These are phyloP conservation scores for Nigrograna mackinnonii DNA, from an alignment of 2,329 filamentous ascomycete species.

Conservation along the genomic window DNA sequence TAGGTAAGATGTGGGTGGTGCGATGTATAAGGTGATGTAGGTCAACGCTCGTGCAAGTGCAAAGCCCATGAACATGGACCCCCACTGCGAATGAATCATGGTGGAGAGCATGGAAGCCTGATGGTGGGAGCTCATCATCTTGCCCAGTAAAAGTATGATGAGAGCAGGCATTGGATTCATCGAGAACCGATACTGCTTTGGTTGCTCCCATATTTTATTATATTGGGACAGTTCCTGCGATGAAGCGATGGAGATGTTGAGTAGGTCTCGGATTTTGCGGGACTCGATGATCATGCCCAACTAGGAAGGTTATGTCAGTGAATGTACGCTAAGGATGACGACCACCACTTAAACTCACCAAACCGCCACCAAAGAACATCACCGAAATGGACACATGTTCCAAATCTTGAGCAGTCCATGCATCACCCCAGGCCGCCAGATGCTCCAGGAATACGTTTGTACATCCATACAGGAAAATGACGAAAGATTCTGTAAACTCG, in stretches of 20 bases:
- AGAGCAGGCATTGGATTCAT: constrained; percentile 88
- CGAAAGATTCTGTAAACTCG: constrained; percentile 85
- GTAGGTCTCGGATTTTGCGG: constrained; percentile 64
- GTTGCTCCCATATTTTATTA: constrained; percentile 58
- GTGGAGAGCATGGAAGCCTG: constrained; percentile 81
- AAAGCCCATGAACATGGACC: constrained; percentile 78
- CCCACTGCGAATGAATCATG: constrained; percentile 96
- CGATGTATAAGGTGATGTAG: constrained; percentile 78
- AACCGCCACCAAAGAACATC: constrained; percentile 88
- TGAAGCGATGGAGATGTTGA: constrained; percentile 57
- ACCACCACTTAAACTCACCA: constrained; percentile 59
- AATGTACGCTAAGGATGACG: constrained; percentile 11
- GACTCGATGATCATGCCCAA: constrained; percentile 86
- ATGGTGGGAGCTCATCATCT: constrained; percentile 95
- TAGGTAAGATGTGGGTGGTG: constrained; percentile 77
- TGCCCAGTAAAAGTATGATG: constrained; percentile 82
- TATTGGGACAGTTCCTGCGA: constrained; percentile 27
- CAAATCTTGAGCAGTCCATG: constrained; percentile 78
- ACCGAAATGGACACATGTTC: constrained; percentile 93
- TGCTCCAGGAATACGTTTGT: constrained; percentile 95
- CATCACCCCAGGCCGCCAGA: constrained; percentile 70
- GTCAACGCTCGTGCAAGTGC: constrained; percentile 77
- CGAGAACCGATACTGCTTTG: constrained; percentile 72
- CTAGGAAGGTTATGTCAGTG: constrained; percentile 30
- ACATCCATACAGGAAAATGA: constrained; percentile 87